Evolutionary conservation across 768 basidiomycete species (phyloP).

Genomic region (Punctularia strigosozonata): DNA sequence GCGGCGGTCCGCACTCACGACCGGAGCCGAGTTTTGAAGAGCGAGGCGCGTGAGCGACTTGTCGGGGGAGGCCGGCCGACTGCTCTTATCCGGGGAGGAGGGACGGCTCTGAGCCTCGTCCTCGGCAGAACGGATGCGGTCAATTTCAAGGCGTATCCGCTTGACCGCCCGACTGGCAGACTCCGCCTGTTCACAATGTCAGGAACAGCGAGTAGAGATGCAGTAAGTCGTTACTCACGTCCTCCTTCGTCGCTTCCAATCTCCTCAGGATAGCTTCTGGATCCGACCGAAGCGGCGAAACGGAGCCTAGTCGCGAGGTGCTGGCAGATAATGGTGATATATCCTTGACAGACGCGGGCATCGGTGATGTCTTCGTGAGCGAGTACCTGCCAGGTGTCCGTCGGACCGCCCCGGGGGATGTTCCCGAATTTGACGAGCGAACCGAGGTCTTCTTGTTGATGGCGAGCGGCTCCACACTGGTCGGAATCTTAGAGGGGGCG

Average conservation of each 20-base stretch:
- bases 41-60: conserved; percentile 30
- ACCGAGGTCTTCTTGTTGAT: conserved; percentile 78
- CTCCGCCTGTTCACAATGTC: conserved; percentile 39
- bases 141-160: conserved; percentile 62
- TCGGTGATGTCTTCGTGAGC: conserved; percentile 30
- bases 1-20: conserved; percentile 23
- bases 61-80: conserved; percentile 40
- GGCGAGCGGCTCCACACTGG: conserved; percentile 60
- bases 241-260: conserved; percentile 47
- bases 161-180: conserved; percentile 62
- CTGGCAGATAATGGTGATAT: conserved; percentile 8
- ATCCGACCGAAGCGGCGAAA: conserved; percentile 23
- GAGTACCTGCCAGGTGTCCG: conserved; percentile 21
- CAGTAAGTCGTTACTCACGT: conserved; percentile 32
- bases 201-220: conserved; percentile 1
- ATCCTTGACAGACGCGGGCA: conserved; percentile 24
- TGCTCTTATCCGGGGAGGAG: conserved; percentile 2
- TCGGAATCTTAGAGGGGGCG: conserved; percentile 22
- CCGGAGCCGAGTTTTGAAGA: conserved; percentile 20
- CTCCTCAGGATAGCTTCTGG: conserved; percentile 35
- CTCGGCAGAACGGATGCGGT: conserved; percentile 20
- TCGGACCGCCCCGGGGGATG: conserved; percentile 21
- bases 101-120: conserved; percentile 1
- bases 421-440: conserved; percentile 29
- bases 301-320: conserved; percentile 12